Conservation (phyloP, 1,284 basidiomycete species). For the Rhodofomes roseus region DNA sequence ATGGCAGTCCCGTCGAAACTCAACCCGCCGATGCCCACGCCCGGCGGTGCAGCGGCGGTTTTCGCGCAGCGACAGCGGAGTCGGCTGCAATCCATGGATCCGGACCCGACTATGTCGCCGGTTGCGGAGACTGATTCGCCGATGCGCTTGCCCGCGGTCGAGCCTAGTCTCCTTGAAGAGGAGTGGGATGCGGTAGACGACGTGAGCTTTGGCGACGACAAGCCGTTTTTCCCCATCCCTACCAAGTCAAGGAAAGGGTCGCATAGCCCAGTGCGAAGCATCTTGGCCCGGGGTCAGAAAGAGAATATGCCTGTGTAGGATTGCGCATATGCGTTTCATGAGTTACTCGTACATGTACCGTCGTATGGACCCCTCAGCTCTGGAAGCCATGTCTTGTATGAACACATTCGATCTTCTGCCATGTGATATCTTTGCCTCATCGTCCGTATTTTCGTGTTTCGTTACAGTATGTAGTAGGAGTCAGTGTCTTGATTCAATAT, state of each 20-base stretch:
- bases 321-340: not conserved
- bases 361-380: not conserved
- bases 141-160: conserved; percentile 37
- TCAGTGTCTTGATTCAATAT: too few species aligned
- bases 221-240: conserved; percentile 13
- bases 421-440: not conserved
- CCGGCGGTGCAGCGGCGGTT: conserved; percentile 46
- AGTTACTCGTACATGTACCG: not conserved
- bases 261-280: conserved; percentile 24
- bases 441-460: too few species aligned
- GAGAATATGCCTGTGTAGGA: conserved; percentile 25
- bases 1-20: conserved; percentile 35
- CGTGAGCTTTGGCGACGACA: conserved; percentile 47
- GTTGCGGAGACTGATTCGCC: conserved; percentile 41
- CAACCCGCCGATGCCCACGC: conserved; percentile 42
- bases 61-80: conserved; percentile 44
- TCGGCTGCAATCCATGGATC: conserved; percentile 25
- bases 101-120: conserved; percentile 22
- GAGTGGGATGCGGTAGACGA: conserved; percentile 47
- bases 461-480: too few species aligned
- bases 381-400: not conserved
- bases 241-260: conserved; percentile 14
- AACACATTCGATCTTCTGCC: not conserved
- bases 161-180: conserved; percentile 59
- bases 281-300: conserved; percentile 31